These are phyloP conservation scores for Albugo candida DNA, from an alignment of 352 stramenopile species.

Conservation along the genomic window DNA sequence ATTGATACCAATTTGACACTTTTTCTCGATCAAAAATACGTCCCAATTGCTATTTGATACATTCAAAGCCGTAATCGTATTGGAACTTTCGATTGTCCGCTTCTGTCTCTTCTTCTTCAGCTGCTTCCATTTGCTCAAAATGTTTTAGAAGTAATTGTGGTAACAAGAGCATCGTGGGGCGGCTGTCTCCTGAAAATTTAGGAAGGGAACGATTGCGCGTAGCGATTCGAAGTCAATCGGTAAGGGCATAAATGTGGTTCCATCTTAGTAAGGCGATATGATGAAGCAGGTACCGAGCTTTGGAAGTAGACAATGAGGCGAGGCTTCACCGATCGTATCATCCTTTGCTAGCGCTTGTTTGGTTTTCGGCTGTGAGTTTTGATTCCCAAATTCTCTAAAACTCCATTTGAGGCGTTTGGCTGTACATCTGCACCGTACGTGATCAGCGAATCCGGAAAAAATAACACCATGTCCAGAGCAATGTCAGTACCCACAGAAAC, in stretches of 20 bases:
- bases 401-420: neutral
- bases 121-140: slow-evolving; percentile 12
- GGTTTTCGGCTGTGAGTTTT: neutral
- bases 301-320: neutral
- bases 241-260: neutral
- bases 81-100: neutral
- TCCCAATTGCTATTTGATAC: slow-evolving; percentile 3
- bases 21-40: slow-evolving; percentile 8
- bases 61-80: slow-evolving; percentile 4
- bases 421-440: slow-evolving; percentile 7
- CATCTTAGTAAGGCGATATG: neutral
- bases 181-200: slow-evolving; percentile 34
- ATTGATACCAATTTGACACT: slow-evolving; percentile 4
- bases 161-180: slow-evolving; percentile 51
- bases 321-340: neutral
- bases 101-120: neutral
- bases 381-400: slow-evolving; percentile 2
- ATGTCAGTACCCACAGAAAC: slow-evolving; percentile 8
- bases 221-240: slow-evolving; percentile 4
- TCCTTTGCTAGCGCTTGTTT: neutral
- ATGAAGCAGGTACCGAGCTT: slow-evolving; percentile 5
- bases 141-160: slow-evolving; percentile 31
- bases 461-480: slow-evolving; percentile 11
- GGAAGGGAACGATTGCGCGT: slow-evolving; percentile 21
- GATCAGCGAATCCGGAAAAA: slow-evolving; percentile 9